These are phyloP conservation scores for Malus hybrid DNA, from an alignment of 331 rosid genomes.

Conservation along the genomic window DNA sequence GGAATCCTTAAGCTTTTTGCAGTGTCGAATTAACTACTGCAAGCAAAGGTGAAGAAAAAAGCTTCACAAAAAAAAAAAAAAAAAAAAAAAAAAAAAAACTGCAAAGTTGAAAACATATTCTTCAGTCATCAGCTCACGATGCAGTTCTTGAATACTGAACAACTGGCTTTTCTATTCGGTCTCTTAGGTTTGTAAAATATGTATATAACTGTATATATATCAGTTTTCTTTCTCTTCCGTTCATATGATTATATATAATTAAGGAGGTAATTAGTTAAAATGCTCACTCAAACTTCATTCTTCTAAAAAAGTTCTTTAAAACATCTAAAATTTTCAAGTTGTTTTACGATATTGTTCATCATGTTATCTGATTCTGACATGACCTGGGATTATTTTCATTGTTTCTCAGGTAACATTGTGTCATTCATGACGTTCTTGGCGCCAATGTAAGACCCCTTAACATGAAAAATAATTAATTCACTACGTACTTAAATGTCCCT, in stretches of 20 bases:
- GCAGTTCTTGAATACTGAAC: background rate
- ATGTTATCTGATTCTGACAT: background rate
- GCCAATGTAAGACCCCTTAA: conserved; percentile 47
- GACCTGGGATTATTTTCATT: background rate
- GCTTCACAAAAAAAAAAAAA: background rate
- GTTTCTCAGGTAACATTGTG: conserved; percentile 46
- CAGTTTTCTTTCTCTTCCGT: too few relatives aligned
- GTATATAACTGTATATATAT: background rate
- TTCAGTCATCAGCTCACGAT: background rate
- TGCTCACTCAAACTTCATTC: background rate
- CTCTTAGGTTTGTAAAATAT: background rate
- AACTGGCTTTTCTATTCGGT: conserved; percentile 9
- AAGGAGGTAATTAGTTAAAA: too few relatives aligned
- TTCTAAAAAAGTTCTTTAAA: background rate
- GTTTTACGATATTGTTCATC: background rate
- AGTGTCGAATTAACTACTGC: background rate
- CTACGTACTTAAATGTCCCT: too few relatives aligned
- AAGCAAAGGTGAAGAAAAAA: background rate
- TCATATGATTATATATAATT: too few relatives aligned
- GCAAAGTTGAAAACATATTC: background rate
- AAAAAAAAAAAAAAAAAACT: background rate
- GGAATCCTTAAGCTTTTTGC: background rate
- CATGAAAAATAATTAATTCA: too few relatives aligned
- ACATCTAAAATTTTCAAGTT: background rate
- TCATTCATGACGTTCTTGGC: conserved; percentile 64